Evolutionary conservation across 495 filamentous ascomycete species (phyloP).

Genomic region (Hypoxylon intermedium): DNA sequence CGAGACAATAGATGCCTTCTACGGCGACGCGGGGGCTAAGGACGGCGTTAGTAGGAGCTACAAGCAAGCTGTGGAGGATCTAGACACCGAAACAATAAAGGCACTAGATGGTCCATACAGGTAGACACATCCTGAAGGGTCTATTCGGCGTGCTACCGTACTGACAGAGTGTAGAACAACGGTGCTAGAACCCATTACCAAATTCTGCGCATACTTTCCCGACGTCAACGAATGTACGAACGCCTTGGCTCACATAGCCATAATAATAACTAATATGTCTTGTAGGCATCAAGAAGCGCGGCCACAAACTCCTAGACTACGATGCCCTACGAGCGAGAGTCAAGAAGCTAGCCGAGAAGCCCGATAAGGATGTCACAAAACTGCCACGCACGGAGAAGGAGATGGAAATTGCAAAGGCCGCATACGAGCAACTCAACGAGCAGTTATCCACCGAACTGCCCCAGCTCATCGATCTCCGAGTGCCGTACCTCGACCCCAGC

Average conservation of each 20-base stretch:
- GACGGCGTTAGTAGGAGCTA: slow-evolving; percentile 96
- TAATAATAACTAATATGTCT: slow-evolving; percentile 12
- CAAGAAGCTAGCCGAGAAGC: slow-evolving; percentile 96
- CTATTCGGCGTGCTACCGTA: too few species aligned
- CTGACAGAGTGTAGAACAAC: slow-evolving; percentile 66
- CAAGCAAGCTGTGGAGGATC: slow-evolving; percentile 96
- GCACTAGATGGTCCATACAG: slow-evolving; percentile 96
- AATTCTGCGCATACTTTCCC: slow-evolving; percentile 98
- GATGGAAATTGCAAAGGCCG: slow-evolving; percentile 86
- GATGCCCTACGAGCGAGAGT: slow-evolving; percentile 94
- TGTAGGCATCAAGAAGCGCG: slow-evolving; percentile 91
- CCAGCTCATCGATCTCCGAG: slow-evolving; percentile 96
- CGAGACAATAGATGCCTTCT: slow-evolving; percentile 98
- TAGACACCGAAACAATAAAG: slow-evolving; percentile 98
- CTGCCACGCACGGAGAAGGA: slow-evolving; percentile 94
- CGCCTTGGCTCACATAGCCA: not conserved
- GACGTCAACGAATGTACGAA: slow-evolving; percentile 95
- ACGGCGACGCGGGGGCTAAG: slow-evolving; percentile 91
- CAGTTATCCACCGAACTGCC: slow-evolving; percentile 91
- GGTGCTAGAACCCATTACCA: slow-evolving; percentile 90
- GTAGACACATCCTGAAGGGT: slow-evolving; percentile 47
- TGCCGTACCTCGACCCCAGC: slow-evolving; percentile 93
- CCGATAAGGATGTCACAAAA: slow-evolving; percentile 96
- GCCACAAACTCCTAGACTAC: slow-evolving; percentile 97
- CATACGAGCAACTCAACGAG: slow-evolving; percentile 95